Percentiles rank a stretch among this genome's conserved stretches.
These are phyloP conservation scores for Zygotorulaspora chibaensis DNA, from an alignment of 805 yeast genomes.

Conservation along the genomic window DNA sequence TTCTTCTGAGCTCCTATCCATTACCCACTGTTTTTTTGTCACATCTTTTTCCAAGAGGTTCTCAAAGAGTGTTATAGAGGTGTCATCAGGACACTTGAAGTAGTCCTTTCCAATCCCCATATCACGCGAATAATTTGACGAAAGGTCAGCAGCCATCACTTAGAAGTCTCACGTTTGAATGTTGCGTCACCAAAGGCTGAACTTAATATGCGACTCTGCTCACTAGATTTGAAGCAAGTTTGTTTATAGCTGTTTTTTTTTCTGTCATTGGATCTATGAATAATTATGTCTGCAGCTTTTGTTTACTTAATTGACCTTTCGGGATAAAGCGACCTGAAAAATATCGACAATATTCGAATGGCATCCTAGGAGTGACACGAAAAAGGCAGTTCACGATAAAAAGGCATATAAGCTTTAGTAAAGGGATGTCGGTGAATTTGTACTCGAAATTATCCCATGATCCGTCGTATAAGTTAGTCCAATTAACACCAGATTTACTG, in stretches of 20 bases:
- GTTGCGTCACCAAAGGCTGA: neutral
- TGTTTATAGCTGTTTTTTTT: neutral
- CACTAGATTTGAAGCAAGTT: neutral
- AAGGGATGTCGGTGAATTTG: conserved; percentile 17
- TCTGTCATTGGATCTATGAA: neutral
- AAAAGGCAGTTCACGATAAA: neutral
- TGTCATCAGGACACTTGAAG: neutral
- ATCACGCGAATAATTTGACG: conserved; percentile 14
- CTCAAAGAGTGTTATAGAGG: conserved; percentile 10
- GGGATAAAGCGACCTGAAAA: conserved; percentile 1
- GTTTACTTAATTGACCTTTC: conserved; percentile 7
- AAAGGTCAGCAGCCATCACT: conserved; percentile 7
- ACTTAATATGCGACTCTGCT: neutral
- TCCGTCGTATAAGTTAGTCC: conserved; percentile 45
- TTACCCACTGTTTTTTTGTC: conserved; percentile 2
- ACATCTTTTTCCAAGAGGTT: conserved; percentile 10
- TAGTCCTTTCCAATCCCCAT: conserved; percentile 1
- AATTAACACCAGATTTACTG: conserved; percentile 48
- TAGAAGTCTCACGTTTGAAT: neutral
- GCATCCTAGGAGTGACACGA: conserved; percentile 1
- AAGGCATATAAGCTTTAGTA: neutral
- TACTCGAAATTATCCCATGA: conserved; percentile 24
- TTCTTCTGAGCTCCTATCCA: conserved; percentile 10
- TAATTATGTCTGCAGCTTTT: neutral
- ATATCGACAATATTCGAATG: neutral